Percentiles rank a stretch among this genome's conserved stretches.
These are phyloP conservation scores for Quercus mongolica DNA, from an alignment of 306 rosid genomes.

Conservation along the genomic window DNA sequence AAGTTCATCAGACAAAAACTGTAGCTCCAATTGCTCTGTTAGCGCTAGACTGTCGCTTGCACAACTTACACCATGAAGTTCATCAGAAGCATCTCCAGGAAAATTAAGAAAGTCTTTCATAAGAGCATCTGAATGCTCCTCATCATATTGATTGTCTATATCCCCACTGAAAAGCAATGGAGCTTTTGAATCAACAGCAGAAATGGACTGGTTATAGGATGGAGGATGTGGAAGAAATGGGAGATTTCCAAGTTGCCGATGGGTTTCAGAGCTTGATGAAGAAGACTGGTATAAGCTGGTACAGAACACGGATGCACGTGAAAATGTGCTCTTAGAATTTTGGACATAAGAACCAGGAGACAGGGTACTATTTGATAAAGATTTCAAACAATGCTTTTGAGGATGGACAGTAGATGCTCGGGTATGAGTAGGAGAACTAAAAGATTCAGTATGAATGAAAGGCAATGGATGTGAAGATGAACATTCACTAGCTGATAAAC, in stretches of 20 bases:
- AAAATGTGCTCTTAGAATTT: conserved; percentile 22
- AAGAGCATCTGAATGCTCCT: conserved; percentile 30
- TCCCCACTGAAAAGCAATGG: conserved; percentile 18
- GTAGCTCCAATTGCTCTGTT: conserved; percentile 33
- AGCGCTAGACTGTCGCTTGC: conserved; percentile 23
- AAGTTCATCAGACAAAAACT: conserved; percentile 38
- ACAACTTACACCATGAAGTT: conserved; percentile 21
- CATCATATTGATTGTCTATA: conserved; percentile 12
- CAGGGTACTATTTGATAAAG: not conserved
- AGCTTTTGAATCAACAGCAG: conserved; percentile 23
- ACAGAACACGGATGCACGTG: conserved; percentile 41
- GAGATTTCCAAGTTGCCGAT: conserved; percentile 39
- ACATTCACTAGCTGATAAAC: conserved; percentile 15
- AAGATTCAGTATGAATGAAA: conserved; percentile 24
- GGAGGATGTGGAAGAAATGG: conserved; percentile 45
- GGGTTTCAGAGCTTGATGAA: conserved; percentile 32
- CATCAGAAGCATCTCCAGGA: conserved; percentile 23
- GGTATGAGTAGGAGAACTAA: conserved; percentile 6
- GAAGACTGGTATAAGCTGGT: conserved; percentile 46
- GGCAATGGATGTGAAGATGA: conserved; percentile 26
- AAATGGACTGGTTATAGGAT: conserved; percentile 21
- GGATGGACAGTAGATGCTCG: conserved; percentile 14
- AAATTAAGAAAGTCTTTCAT: conserved; percentile 33
- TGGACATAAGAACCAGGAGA: conserved; percentile 21
- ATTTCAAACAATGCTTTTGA: conserved; percentile 8